Conservation (phyloP, 1,284 basidiomycete genomes). For the Pascua sp. region DNA sequence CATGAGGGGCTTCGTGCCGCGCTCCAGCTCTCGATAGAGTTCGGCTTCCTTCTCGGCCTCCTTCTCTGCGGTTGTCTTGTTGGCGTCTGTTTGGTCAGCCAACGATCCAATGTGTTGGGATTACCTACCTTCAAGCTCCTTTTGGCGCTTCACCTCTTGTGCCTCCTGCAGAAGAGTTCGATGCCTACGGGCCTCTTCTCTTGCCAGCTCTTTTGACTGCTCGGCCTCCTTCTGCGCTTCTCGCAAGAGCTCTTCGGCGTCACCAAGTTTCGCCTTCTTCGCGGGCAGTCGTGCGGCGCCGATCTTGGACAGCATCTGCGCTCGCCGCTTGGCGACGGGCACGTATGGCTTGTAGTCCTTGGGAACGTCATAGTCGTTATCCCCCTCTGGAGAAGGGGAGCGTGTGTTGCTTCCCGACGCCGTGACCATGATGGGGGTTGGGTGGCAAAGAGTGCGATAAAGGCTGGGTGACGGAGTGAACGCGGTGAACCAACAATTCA, state of each 20-base stretch:
- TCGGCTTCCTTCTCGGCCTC: conserved; percentile 83
- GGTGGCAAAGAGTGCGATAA: not conserved
- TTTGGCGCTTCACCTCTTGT: conserved; percentile 81
- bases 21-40: conserved; percentile 86
- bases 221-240: conserved; percentile 9
- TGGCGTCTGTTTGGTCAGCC: conserved; percentile 60
- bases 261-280: conserved; percentile 11
- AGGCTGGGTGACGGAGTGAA: not conserved
- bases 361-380: conserved; percentile 51
- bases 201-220: conserved; percentile 24
- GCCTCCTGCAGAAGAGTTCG: conserved; percentile 83
- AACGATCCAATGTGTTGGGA: not conserved
- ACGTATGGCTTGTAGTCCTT: conserved; percentile 22
- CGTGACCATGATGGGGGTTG: not conserved
- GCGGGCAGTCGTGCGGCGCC: conserved; percentile 46
- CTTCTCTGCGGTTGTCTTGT: conserved; percentile 78
- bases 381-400: conserved; percentile 32
- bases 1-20: conserved; percentile 76
- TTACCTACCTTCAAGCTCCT: conserved; percentile 69
- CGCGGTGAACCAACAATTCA: too few relatives aligned
- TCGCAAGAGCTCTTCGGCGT: conserved; percentile 10
- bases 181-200: conserved; percentile 68
- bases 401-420: not conserved
- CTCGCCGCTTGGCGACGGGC: conserved; percentile 35
- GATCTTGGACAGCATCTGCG: conserved; percentile 52